These are phyloP conservation scores for Coniochaeta sp. DNA, from an alignment of 2,329 filamentous ascomycete genomes.

Conservation along the genomic window DNA sequence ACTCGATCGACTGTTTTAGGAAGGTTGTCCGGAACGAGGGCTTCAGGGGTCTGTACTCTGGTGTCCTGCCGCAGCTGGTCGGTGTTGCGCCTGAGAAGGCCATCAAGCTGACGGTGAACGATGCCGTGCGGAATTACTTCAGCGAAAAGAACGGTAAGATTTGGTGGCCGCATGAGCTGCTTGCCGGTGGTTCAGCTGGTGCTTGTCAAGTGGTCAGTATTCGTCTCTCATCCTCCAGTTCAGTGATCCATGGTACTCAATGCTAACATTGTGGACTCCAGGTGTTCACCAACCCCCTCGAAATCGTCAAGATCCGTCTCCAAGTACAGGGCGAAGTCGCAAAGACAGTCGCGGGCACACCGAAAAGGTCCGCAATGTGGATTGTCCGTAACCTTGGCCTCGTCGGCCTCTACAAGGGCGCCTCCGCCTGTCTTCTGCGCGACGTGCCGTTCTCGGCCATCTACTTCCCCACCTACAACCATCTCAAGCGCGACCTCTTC, in stretches of 20 bases:
- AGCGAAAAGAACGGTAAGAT: conserved; percentile 72
- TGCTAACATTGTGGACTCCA: conserved; percentile 25
- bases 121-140: conserved; percentile 73
- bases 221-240: background rate
- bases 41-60: conserved; percentile 82
- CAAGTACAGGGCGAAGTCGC: conserved; percentile 95
- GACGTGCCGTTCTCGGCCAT: conserved; percentile 98
- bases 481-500: conserved; percentile 90
- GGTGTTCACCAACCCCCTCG: conserved; percentile 96
- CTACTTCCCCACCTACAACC: conserved; percentile 95
- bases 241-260: background rate
- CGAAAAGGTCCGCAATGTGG: conserved; percentile 92
- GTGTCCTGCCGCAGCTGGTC: conserved; percentile 88
- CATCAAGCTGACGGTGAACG: conserved; percentile 98
- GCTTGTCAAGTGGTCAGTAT: conserved; percentile 87
- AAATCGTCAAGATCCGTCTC: conserved; percentile 98
- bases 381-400: conserved; percentile 94
- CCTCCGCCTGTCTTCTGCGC: conserved; percentile 85
- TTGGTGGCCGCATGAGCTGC: conserved; percentile 61
- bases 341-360: conserved; percentile 74
- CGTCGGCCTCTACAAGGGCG: conserved; percentile 92
- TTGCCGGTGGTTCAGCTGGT: conserved; percentile 85
- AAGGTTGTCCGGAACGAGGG: conserved; percentile 95
- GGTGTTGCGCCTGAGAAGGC: conserved; percentile 99
- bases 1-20: conserved; percentile 89